These are phyloP conservation scores for Torrubiella hemipterigena DNA, from an alignment of 2,329 filamentous ascomycete genomes.

Conservation along the genomic window DNA sequence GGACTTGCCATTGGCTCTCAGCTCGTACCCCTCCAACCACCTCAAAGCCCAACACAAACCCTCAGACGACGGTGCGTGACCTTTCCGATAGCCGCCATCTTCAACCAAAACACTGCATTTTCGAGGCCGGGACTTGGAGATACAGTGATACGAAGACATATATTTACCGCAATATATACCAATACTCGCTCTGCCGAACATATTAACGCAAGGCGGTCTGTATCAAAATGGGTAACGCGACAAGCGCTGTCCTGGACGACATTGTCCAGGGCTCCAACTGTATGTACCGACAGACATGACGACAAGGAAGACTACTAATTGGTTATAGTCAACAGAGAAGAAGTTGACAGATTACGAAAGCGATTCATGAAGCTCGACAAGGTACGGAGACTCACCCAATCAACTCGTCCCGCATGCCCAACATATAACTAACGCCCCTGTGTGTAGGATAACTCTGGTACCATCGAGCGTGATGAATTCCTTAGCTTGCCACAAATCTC, in stretches of 20 bases:
- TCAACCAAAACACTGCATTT: no score
- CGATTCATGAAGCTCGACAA: constrained; percentile 99
- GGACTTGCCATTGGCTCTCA: no score
- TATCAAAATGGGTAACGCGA: constrained; percentile 58
- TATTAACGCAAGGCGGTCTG: no score
- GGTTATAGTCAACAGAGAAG: constrained; percentile 77
- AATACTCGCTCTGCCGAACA: no score
- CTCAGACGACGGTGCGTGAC: no score
- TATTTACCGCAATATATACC: no score
- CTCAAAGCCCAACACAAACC: no score
- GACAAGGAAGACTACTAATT: not conserved
- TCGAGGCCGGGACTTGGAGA: no score
- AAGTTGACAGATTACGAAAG: constrained; percentile 91
- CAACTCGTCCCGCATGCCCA: not conserved
- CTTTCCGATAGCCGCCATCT: no score
- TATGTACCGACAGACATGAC: constrained; percentile 26
- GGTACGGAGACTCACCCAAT: constrained; percentile 35
- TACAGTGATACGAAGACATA: no score
- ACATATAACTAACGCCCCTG: constrained; percentile 1
- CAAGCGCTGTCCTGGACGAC: constrained; percentile 73
- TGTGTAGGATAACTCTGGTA: constrained; percentile 83
- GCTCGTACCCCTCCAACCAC: no score
- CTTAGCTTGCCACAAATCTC: constrained; percentile 94
- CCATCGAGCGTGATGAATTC: constrained; percentile 97
- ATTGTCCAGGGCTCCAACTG: constrained; percentile 97